Evolutionary conservation across 805 yeast genomes (phyloP).

Genomic region (Zygosaccharomyces gambellarensis): DNA sequence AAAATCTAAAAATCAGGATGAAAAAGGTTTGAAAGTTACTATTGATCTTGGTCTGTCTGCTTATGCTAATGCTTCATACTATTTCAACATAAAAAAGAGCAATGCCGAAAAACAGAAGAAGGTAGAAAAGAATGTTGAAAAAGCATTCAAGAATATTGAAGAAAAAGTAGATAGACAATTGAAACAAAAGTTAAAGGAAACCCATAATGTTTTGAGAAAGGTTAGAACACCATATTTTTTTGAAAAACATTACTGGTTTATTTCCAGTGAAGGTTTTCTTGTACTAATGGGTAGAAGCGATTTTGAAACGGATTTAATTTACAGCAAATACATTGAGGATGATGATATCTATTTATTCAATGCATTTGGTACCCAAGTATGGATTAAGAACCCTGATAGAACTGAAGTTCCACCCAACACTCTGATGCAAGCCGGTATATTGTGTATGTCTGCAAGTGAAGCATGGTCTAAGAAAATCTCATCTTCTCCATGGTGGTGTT

Average conservation of each 20-base stretch:
- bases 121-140: slow-evolving; percentile 69
- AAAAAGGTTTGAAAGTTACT: slow-evolving; percentile 43
- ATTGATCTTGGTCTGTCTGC: slow-evolving; percentile 72
- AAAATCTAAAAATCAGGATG: slow-evolving; percentile 11
- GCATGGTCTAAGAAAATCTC: slow-evolving; percentile 89
- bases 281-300: slow-evolving; percentile 84
- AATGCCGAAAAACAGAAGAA: slow-evolving; percentile 76
- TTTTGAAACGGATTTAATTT: slow-evolving; percentile 72
- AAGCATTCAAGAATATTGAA: slow-evolving; percentile 81
- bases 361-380: slow-evolving; percentile 64
- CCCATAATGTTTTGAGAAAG: slow-evolving; percentile 48
- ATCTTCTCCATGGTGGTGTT: slow-evolving; percentile 82
- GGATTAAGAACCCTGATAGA: slow-evolving; percentile 72
- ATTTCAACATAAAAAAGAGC: slow-evolving; percentile 68
- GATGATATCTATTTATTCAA: slow-evolving; percentile 77
- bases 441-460: slow-evolving; percentile 70
- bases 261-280: slow-evolving; percentile 83
- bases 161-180: slow-evolving; percentile 69
- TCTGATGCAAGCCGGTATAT: slow-evolving; percentile 82
- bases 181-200: slow-evolving; percentile 55
- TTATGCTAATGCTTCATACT: slow-evolving; percentile 80
- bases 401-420: slow-evolving; percentile 84
- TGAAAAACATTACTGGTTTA: slow-evolving; percentile 91
- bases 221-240: slow-evolving; percentile 80
- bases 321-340: slow-evolving; percentile 67